Conservation (phyloP, 768 basidiomycete genomes). For the Amanita polypyramis region DNA sequence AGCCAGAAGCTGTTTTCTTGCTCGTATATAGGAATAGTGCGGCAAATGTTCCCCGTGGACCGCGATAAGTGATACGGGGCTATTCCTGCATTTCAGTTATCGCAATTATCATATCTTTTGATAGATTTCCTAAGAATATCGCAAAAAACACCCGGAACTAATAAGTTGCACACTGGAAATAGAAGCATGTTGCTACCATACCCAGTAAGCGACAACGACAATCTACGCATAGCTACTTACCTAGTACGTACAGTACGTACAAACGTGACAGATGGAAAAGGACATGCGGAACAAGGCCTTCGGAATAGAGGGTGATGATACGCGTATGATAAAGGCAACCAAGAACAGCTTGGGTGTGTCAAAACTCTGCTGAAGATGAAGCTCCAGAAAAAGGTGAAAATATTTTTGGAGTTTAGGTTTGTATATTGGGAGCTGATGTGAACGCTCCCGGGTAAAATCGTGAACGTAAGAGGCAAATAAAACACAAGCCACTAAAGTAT, state of each 20-base stretch:
- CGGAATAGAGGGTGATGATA: conserved; percentile 8
- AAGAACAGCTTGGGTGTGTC: conserved; percentile 10
- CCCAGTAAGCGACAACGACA: conserved; percentile 14
- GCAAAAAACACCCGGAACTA: not conserved
- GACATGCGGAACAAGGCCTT: conserved; percentile 14
- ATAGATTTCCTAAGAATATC: not conserved
- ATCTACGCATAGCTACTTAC: conserved; percentile 33
- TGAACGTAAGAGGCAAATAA: conserved; percentile 6
- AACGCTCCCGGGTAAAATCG: not conserved
- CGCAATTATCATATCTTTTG: not conserved
- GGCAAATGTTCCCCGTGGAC: too few species aligned
- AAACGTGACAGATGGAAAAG: conserved; percentile 20
- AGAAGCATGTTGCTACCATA: conserved; percentile 26
- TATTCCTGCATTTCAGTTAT: too few species aligned
- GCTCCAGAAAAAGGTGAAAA: conserved; percentile 3
- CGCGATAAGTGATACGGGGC: too few species aligned
- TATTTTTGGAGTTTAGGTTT: conserved; percentile 7
- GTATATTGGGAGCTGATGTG: conserved; percentile 1
- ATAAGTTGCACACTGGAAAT: conserved; percentile 8
- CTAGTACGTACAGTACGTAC: conserved; percentile 20
- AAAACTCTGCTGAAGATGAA: conserved; percentile 10
- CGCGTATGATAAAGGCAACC: conserved; percentile 8
- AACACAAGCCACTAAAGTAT: conserved; percentile 8
- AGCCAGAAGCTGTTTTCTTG: too few species aligned
- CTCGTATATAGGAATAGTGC: too few species aligned